These are phyloP conservation scores for Tetragonia tetragonoides DNA, from an alignment of 148 eudicot genomes.

Conservation along the genomic window DNA sequence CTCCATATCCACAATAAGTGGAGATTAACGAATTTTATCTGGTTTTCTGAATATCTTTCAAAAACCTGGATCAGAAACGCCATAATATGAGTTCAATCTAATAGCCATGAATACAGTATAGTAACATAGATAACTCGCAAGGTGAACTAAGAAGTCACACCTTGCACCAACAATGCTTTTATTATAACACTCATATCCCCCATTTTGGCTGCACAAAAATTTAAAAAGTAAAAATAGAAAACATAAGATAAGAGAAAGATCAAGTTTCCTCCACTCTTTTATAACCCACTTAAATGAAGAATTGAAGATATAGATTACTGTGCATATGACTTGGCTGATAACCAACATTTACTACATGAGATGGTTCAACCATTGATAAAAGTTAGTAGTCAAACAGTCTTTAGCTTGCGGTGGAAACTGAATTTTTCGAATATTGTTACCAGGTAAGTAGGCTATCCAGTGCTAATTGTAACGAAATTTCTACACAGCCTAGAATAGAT, in stretches of 20 bases:
- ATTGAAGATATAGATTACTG: too few relatives aligned
- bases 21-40: conserved; percentile 1
- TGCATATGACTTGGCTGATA: background rate
- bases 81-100: background rate
- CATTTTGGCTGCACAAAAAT: background rate
- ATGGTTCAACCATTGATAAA: background rate
- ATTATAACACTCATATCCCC: background rate
- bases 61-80: conserved; percentile 17
- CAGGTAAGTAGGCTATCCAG: background rate
- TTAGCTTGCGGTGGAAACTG: background rate
- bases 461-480: background rate
- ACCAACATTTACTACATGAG: background rate
- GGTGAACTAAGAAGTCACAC: background rate
- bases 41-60: conserved; percentile 10
- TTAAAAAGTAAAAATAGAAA: background rate
- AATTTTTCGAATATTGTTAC: background rate
- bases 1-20: conserved; percentile 33
- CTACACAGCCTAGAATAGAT: background rate
- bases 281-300: too few relatives aligned
- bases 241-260: too few relatives aligned
- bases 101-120: background rate
- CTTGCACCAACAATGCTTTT: background rate
- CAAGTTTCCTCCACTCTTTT: too few relatives aligned
- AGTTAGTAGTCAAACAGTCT: background rate
- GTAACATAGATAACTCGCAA: background rate